These are phyloP conservation scores for Saccharomycopsis microspora DNA, from an alignment of 805 yeast species.

Conservation along the genomic window DNA sequence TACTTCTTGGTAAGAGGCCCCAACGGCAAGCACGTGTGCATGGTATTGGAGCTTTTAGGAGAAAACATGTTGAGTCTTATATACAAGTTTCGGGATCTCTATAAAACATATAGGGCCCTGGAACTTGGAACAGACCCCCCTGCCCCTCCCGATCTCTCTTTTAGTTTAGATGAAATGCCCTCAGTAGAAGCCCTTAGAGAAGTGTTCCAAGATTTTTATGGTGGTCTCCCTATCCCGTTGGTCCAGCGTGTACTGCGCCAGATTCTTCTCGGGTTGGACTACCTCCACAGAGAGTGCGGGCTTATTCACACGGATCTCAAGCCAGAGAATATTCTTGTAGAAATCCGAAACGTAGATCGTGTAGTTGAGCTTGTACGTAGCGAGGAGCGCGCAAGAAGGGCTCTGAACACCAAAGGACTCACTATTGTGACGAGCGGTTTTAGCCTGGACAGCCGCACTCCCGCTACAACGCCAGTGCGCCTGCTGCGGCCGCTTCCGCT, in stretches of 20 bases:
- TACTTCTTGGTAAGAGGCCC: slow-evolving; percentile 80
- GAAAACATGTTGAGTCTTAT: slow-evolving; percentile 84
- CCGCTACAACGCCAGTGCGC: background rate
- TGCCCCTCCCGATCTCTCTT: background rate
- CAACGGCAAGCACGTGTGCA: slow-evolving; percentile 86
- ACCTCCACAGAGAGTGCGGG: slow-evolving; percentile 61
- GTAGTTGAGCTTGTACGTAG: slow-evolving; percentile 32
- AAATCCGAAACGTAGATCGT: slow-evolving; percentile 74
- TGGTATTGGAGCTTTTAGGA: slow-evolving; percentile 97
- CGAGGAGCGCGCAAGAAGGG: slow-evolving; percentile 7
- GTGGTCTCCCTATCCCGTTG: slow-evolving; percentile 66
- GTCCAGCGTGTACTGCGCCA: slow-evolving; percentile 80
- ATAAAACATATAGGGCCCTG: slow-evolving; percentile 5
- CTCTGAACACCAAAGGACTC: too few species aligned
- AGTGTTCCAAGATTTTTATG: slow-evolving; percentile 34
- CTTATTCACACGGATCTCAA: slow-evolving; percentile 65
- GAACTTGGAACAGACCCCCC: background rate
- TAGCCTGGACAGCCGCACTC: background rate
- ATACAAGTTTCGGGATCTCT: slow-evolving; percentile 41
- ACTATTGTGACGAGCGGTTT: background rate
- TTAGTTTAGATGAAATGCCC: slow-evolving; percentile 4
- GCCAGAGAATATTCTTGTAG: slow-evolving; percentile 69
- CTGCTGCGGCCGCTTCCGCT: background rate
- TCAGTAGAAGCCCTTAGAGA: slow-evolving; percentile 7
- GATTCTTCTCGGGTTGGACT: slow-evolving; percentile 59